Evolutionary conservation across 225 moss, liverwort and hornwort species (phyloP).

Genomic region (Physcomitrellopsis africana): DNA sequence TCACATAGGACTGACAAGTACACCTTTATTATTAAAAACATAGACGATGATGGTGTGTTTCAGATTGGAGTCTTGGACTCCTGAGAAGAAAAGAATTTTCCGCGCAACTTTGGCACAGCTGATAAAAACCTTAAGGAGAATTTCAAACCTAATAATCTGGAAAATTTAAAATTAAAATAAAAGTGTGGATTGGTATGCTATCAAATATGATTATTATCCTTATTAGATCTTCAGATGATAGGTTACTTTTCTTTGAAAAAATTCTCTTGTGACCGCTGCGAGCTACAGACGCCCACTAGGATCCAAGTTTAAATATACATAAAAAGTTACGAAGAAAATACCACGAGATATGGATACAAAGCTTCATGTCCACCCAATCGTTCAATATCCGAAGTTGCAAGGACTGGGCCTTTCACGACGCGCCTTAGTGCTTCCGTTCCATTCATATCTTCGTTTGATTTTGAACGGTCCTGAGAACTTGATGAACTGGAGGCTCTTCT

Average conservation of each 20-base stretch:
- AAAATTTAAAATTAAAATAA: not conserved
- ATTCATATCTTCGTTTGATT: conserved; percentile 23
- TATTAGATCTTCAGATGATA: not conserved
- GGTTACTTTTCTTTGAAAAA: too few species aligned
- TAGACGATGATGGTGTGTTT: not conserved
- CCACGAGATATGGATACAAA: conserved; percentile 87
- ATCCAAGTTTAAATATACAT: not conserved
- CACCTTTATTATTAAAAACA: not conserved
- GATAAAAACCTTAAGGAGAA: not conserved
- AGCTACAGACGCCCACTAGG: not conserved
- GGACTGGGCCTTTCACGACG: conserved; percentile 40
- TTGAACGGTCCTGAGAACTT: conserved; percentile 22
- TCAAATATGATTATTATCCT: not conserved
- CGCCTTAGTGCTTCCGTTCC: conserved; percentile 33
- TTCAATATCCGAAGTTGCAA: conserved; percentile 50
- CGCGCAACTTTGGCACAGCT: not conserved
- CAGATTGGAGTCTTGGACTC: not conserved
- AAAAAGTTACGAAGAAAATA: conserved; percentile 34
- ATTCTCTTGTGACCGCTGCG: too few species aligned
- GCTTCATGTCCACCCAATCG: conserved; percentile 41
- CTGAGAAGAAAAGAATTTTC: conserved; percentile 6
- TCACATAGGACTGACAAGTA: not conserved
- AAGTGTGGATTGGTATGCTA: not conserved
- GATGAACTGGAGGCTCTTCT: conserved; percentile 29
- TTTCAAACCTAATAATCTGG: not conserved